phyloP scores from a whole-genome alignment of 345 rosid species.

The Aegle marmelos region DNA sequence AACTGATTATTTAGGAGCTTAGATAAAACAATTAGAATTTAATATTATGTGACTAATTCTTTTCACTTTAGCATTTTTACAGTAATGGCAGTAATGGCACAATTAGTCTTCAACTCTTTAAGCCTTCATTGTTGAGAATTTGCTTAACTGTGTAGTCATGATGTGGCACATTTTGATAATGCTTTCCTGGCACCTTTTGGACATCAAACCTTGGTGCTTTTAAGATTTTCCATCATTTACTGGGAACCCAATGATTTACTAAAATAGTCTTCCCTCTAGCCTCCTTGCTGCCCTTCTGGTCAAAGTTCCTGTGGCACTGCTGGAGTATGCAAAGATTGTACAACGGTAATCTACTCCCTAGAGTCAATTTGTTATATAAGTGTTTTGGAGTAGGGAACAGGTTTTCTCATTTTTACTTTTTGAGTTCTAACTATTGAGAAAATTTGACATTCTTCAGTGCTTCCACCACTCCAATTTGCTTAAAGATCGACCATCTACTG shows the following conservation, averaged over 20 bases:
- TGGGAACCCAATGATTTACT: not conserved
- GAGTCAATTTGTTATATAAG: not conserved
- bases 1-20: not conserved
- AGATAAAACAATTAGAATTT: not conserved
- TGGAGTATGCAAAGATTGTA: slow-evolving; percentile 92
- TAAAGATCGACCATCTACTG: slow-evolving; percentile 81
- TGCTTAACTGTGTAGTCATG: not conserved
- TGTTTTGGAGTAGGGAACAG: not conserved
- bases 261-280: slow-evolving; percentile 43
- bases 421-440: slow-evolving; percentile 7
- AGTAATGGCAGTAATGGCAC: not conserved
- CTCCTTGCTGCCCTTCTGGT: slow-evolving; percentile 80
- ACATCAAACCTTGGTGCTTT: not conserved
- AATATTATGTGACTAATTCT: not conserved
- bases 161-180: not conserved
- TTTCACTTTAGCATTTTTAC: not conserved
- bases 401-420: slow-evolving; percentile 10
- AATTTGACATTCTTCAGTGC: slow-evolving; percentile 57
- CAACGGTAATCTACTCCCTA: slow-evolving; percentile 60
- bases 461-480: slow-evolving; percentile 85
- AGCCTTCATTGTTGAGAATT: not conserved
- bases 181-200: not conserved
- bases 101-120: not conserved
- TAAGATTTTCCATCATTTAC: not conserved
- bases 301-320: slow-evolving; percentile 54